These are phyloP conservation scores for Pseudocercospora macadamiae DNA, from an alignment of 2,329 filamentous ascomycete species.

Conservation along the genomic window DNA sequence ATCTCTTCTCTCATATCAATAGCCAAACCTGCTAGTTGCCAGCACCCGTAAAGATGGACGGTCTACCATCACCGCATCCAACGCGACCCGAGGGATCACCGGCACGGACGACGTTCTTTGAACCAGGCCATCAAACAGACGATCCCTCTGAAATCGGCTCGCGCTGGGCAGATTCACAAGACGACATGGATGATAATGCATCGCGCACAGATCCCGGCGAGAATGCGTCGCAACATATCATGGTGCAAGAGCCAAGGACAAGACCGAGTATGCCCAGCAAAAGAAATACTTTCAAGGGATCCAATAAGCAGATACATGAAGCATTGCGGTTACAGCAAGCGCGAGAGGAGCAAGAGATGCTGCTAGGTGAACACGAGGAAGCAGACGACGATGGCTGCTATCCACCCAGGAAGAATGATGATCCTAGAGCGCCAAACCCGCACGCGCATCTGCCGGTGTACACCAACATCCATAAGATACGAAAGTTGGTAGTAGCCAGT, in stretches of 20 bases:
- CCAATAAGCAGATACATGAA: slow-evolving; percentile 43
- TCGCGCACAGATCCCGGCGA: slow-evolving; percentile 6
- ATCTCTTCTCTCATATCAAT: neutral
- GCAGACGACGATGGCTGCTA: slow-evolving; percentile 52
- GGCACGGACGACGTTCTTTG: slow-evolving; percentile 10
- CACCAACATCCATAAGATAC: slow-evolving; percentile 69
- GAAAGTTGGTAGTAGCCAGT: slow-evolving; percentile 50
- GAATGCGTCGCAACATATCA: slow-evolving; percentile 32
- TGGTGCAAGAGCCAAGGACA: slow-evolving; percentile 28
- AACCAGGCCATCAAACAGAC: slow-evolving; percentile 7
- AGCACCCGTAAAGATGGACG: neutral
- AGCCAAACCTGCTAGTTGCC: neutral
- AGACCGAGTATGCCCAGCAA: slow-evolving; percentile 33
- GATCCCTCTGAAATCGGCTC: slow-evolving; percentile 6
- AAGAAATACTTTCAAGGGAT: slow-evolving; percentile 32
- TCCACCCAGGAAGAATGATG: slow-evolving; percentile 41
- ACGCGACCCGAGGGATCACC: neutral
- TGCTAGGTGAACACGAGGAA: slow-evolving; percentile 49
- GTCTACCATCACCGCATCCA: slow-evolving; percentile 1
- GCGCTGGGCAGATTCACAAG: neutral
- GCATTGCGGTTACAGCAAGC: slow-evolving; percentile 45
- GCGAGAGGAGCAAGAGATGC: slow-evolving; percentile 53
- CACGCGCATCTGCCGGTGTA: slow-evolving; percentile 71
- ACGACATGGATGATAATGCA: slow-evolving; percentile 9
- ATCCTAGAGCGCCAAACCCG: slow-evolving; percentile 54